Evolutionary conservation across 257 asterid species (phyloP).

Genomic region (Solanum raphanifolium): DNA sequence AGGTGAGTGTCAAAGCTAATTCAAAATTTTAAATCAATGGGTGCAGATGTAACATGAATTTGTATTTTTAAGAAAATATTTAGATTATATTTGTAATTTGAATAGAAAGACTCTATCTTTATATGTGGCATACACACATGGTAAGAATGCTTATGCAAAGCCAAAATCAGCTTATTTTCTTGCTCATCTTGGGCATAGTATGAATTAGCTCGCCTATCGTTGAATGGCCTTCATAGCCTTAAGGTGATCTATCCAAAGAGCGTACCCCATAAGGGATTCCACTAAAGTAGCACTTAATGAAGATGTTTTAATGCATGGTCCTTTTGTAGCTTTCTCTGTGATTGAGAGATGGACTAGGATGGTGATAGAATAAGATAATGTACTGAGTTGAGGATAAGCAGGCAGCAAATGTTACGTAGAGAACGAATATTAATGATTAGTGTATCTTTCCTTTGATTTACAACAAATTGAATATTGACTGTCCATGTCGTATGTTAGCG

Average conservation of each 20-base stretch:
- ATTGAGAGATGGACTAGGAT: neutral
- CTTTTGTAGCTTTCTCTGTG: neutral
- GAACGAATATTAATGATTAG: neutral
- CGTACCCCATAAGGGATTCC: neutral
- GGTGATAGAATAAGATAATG: neutral
- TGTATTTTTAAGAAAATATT: neutral
- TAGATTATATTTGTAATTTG: neutral
- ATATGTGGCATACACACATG: neutral
- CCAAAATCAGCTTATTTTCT: neutral
- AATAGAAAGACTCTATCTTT: neutral
- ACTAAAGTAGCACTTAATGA: neutral
- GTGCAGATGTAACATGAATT: neutral
- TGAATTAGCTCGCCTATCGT: neutral
- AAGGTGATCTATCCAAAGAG: neutral
- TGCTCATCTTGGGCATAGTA: neutral
- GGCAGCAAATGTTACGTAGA: neutral
- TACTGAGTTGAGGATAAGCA: neutral
- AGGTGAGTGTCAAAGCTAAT: conserved; percentile 34
- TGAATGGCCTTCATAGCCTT: neutral
- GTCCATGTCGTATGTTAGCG: neutral
- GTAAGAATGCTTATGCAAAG: neutral
- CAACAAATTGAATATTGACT: neutral
- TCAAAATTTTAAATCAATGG: neutral
- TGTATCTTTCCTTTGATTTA: neutral
- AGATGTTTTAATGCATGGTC: neutral